Evolutionary conservation across 2,329 filamentous ascomycete genomes (phyloP), one percentile per base, ranked within the genome.

Genomic region (Diaporthe eres): DNA sequence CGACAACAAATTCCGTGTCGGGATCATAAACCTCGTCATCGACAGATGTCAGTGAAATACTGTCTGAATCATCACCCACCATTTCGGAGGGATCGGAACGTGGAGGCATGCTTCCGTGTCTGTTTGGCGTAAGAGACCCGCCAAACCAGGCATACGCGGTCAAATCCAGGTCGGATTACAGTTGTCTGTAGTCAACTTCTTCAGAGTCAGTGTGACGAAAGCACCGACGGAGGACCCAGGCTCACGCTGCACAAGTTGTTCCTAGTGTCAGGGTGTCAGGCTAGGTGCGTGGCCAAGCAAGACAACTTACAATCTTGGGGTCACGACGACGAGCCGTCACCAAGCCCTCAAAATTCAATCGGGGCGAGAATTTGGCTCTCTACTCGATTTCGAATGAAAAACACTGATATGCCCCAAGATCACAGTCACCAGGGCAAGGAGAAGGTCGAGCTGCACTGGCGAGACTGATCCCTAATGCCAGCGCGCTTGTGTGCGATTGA

Each of bases 21-120:
- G 83, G 80, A 17, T 87, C 84, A 28, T 82, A 77, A 4, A 75
- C 74, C 10, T 70, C 77, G 12, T 78, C 74, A 2, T 79, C 79
- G 2, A 89, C 92, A 1, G 91, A 93, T 0, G 87, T 89, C 57
- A 91, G 75, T 2, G 91, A 93, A 53, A 92, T 88, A 34, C 83
- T 81, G 77, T 90, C 86, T 68, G 90, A 87, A 44, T 89, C 87
- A 63, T 82, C 82, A 6, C 78, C 79, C 49, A 19, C 61, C 31
- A 44, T 10, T 47, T 22, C 28, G 31, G 63, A 37, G n/a, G 25
- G 34, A 8, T 25, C 37, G 28, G 39, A 34, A 42, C 19, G 31
- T 55, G 13, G 70, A 65, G 68, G 55, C 74, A 67, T 60, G 42
- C 53, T 51, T 39, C 31, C 42, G 63, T 53, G 39, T 51, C 65